Evolutionary conservation across 495 filamentous ascomycete species (phyloP).

Genomic region (Penicillium coffeae): DNA sequence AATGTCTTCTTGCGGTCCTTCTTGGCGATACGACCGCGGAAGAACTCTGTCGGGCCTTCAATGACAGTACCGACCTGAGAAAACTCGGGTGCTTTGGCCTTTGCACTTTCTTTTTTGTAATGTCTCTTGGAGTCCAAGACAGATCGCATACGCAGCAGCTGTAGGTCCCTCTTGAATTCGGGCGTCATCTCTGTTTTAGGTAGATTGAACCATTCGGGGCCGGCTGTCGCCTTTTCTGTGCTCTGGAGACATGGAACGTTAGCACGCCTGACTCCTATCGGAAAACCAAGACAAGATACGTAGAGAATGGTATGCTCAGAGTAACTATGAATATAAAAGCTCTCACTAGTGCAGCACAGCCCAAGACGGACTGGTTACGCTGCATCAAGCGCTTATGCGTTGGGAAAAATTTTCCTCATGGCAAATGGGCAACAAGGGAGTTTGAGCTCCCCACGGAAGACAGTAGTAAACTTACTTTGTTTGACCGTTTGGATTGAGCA

Average conservation of each 20-base stretch:
- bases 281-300: conserved; percentile 5
- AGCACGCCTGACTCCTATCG: conserved; percentile 15
- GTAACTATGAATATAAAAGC: conserved; percentile 93
- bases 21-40: conserved; percentile 70
- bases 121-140: conserved; percentile 85
- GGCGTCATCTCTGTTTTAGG: conserved; percentile 78
- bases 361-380: conserved; percentile 70
- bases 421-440: conserved; percentile 24
- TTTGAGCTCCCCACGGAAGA: not conserved
- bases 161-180: conserved; percentile 80
- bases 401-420: conserved; percentile 70
- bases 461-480: conserved; percentile 42
- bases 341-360: conserved; percentile 71
- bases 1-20: conserved; percentile 87
- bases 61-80: conserved; percentile 87
- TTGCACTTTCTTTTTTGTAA: conserved; percentile 80
- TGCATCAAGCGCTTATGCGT: conserved; percentile 57
- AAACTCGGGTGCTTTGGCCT: conserved; percentile 66
- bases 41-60: conserved; percentile 85
- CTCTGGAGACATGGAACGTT: conserved; percentile 27
- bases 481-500: conserved; percentile 30
- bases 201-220: conserved; percentile 75
- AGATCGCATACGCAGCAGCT: conserved; percentile 80
- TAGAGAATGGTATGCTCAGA: conserved; percentile 62
- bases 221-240: conserved; percentile 55